Evolutionary conservation across 345 rosid species (phyloP).

Genomic region (Microthlaspi erraticum): DNA sequence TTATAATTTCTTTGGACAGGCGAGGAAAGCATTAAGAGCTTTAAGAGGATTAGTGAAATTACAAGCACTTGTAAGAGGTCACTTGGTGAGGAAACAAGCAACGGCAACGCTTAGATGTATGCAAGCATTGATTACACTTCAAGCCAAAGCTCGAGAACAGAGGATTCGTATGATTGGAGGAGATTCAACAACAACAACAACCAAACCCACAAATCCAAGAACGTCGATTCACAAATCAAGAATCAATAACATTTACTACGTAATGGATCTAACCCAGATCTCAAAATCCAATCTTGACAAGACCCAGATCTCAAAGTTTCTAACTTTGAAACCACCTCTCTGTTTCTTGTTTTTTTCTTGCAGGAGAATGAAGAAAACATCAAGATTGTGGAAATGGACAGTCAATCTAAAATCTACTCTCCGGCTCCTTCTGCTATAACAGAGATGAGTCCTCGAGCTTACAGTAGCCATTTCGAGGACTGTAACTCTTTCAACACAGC

Average conservation of each 20-base stretch:
- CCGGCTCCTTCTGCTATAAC: constrained; percentile 70
- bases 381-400: constrained; percentile 88
- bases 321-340: constrained; percentile 21
- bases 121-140: constrained; percentile 83
- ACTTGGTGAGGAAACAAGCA: constrained; percentile 89
- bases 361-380: constrained; percentile 80
- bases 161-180: constrained; percentile 62
- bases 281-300: constrained; percentile 39
- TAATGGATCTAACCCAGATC: constrained; percentile 52
- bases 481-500: constrained; percentile 58
- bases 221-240: constrained; percentile 55
- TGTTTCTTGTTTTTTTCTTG: background rate
- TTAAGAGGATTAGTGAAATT: constrained; percentile 87
- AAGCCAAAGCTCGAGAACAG: constrained; percentile 78
- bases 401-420: constrained; percentile 52
- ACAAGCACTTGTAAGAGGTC: constrained; percentile 90
- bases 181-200: constrained; percentile 44
- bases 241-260: constrained; percentile 38
- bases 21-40: constrained; percentile 87
- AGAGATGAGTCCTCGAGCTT: constrained; percentile 75
- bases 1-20: constrained; percentile 49
- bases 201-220: constrained; percentile 50
- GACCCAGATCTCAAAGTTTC: constrained; percentile 32
- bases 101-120: constrained; percentile 84
- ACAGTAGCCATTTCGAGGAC: constrained; percentile 82